A percentile compares a stretch with the other conserved stretches of the same genome.
These are phyloP conservation scores for Cyberlindnera mycetangii DNA, from an alignment of 805 yeast species.

Conservation along the genomic window DNA sequence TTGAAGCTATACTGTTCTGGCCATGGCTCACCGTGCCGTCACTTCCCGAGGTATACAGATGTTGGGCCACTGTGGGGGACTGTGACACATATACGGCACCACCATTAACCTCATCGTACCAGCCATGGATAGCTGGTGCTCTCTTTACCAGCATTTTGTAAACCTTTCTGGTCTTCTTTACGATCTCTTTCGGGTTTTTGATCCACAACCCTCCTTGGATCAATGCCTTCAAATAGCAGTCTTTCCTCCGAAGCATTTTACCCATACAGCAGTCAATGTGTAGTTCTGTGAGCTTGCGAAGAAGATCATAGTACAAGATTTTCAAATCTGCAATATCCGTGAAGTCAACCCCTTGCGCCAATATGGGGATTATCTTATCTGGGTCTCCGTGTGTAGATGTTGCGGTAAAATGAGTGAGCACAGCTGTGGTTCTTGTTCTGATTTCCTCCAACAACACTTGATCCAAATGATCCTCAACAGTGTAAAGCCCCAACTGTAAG, in stretches of 20 bases:
- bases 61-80: background rate
- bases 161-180: constrained; percentile 28
- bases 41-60: background rate
- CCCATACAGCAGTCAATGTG: constrained; percentile 37
- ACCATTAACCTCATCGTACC: constrained; percentile 27
- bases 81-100: constrained; percentile 14
- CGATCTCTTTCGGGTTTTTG: constrained; percentile 26
- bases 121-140: constrained; percentile 17
- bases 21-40: background rate
- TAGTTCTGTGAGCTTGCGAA: constrained; percentile 23
- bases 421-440: constrained; percentile 19
- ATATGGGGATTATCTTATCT: constrained; percentile 32
- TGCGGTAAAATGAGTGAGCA: constrained; percentile 21
- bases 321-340: constrained; percentile 20
- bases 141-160: constrained; percentile 19
- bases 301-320: constrained; percentile 27
- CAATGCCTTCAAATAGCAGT: constrained; percentile 29
- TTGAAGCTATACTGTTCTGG: background rate
- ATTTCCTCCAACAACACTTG: constrained; percentile 13
- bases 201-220: constrained; percentile 37
- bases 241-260: constrained; percentile 29
- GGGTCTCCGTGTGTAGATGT: constrained; percentile 32
- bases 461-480: constrained; percentile 23
- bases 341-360: constrained; percentile 34
- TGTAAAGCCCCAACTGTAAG: constrained; percentile 31